Evolutionary conservation across 495 filamentous ascomycete genomes (phyloP).

Genomic region (Baudoinia panamericana): DNA sequence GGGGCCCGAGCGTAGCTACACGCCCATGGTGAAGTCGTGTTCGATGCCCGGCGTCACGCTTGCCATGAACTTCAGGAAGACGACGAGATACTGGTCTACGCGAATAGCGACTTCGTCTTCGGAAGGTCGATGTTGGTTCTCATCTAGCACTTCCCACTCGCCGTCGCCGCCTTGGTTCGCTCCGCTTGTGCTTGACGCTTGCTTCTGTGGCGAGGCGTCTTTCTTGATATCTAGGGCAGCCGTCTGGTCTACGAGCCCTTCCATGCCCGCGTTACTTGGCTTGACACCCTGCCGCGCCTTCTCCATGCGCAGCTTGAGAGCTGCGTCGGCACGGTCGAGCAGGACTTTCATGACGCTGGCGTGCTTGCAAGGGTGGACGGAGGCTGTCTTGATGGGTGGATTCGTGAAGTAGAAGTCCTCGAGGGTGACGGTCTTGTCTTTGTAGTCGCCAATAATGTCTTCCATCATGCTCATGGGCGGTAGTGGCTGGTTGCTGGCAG

Average conservation of each 20-base stretch:
- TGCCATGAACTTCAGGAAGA: conserved; percentile 98
- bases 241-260: conserved; percentile 52
- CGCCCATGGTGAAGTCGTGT: conserved; percentile 96
- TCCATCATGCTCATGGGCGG: conserved; percentile 93
- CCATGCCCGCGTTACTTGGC: conserved; percentile 44
- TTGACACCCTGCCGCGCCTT: conserved; percentile 49
- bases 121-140: conserved; percentile 54
- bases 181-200: conserved; percentile 50
- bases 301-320: conserved; percentile 73
- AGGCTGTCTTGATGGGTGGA: conserved; percentile 77
- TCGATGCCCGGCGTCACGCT: conserved; percentile 94
- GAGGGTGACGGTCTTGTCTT: conserved; percentile 96
- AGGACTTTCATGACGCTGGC: conserved; percentile 96
- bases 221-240: conserved; percentile 30
- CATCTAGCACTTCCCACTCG: conserved; percentile 75
- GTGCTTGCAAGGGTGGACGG: conserved; percentile 86
- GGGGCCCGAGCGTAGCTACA: conserved; percentile 36
- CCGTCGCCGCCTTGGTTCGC: conserved; percentile 48
- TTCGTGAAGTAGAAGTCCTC: conserved; percentile 94
- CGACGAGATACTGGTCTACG: conserved; percentile 94
- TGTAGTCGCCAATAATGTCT: conserved; percentile 98
- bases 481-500: conserved; percentile 50
- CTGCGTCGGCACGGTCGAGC: conserved; percentile 85
- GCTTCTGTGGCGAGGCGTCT: conserved; percentile 22
- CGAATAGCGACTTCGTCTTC: conserved; percentile 83